Conservation (phyloP, 176 grass and related monocot species). For the Carex cristatella region DNA sequence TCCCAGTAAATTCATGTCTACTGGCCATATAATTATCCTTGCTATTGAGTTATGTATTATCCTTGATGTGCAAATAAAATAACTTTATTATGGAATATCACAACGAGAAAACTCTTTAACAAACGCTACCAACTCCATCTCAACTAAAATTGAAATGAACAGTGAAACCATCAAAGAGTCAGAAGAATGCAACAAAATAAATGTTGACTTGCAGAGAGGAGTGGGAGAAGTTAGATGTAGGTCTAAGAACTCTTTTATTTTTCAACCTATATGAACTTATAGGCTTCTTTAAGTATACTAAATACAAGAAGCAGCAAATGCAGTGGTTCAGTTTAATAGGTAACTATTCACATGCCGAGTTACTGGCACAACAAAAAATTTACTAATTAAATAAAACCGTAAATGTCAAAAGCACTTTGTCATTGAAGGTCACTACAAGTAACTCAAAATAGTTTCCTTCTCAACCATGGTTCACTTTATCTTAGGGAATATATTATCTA, state of each 20-base stretch:
- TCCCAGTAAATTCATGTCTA: neutral
- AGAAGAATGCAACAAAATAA: neutral
- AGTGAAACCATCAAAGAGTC: neutral
- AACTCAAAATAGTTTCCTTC: neutral
- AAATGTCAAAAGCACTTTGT: neutral
- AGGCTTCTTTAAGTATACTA: neutral
- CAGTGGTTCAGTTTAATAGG: neutral
- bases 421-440: neutral
- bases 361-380: neutral
- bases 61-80: neutral
- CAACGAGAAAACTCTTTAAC: neutral
- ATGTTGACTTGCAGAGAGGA: neutral
- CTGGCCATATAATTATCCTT: neutral
- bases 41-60: neutral
- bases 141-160: conserved; percentile 12
- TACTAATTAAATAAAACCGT: neutral
- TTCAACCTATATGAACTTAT: neutral
- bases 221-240: neutral
- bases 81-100: neutral
- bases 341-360: neutral
- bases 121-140: neutral
- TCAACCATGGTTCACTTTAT: neutral
- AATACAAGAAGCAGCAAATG: neutral
- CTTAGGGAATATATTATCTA: neutral
- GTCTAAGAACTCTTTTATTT: neutral